phyloP scores from a whole-genome alignment of 73 alveolate genomes.

The Paramecium caudatum region DNA sequence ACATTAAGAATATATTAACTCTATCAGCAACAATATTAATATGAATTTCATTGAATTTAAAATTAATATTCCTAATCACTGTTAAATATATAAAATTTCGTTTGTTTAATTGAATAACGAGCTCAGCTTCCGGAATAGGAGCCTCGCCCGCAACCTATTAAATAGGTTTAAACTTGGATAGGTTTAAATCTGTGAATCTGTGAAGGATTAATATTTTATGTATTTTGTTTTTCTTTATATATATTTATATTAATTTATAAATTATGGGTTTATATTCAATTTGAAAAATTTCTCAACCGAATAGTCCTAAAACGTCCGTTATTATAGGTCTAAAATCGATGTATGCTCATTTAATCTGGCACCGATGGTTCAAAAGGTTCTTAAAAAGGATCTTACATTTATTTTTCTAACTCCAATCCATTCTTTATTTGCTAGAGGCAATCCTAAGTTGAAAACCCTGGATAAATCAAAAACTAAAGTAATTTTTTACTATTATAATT shows the following conservation, averaged over 20 bases:
- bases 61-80: not conserved
- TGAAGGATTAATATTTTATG: not conserved
- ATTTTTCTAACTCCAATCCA: too few species aligned
- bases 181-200: not conserved
- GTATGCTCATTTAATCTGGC: too few species aligned
- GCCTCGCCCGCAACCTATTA: slow-evolving; percentile 69
- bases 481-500: not conserved
- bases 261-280: slow-evolving; percentile 22
- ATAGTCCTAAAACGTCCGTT: too few species aligned
- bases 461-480: not conserved
- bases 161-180: slow-evolving; percentile 67
- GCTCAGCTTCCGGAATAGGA: slow-evolving; percentile 70
- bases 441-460: too few species aligned
- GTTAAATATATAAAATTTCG: not conserved
- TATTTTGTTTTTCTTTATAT: not conserved
- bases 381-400: too few species aligned
- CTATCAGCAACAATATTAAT: not conserved
- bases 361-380: too few species aligned
- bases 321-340: too few species aligned
- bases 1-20: not conserved
- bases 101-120: slow-evolving; percentile 25
- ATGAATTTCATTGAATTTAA: too few species aligned
- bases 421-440: too few species aligned
- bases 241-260: not conserved
- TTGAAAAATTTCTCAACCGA: too few species aligned